A percentile compares a stretch with the other conserved stretches of the same genome.
phyloP scores from a whole-genome alignment of 495 filamentous ascomycete species.

The Opeltia flavorubescens region DNA sequence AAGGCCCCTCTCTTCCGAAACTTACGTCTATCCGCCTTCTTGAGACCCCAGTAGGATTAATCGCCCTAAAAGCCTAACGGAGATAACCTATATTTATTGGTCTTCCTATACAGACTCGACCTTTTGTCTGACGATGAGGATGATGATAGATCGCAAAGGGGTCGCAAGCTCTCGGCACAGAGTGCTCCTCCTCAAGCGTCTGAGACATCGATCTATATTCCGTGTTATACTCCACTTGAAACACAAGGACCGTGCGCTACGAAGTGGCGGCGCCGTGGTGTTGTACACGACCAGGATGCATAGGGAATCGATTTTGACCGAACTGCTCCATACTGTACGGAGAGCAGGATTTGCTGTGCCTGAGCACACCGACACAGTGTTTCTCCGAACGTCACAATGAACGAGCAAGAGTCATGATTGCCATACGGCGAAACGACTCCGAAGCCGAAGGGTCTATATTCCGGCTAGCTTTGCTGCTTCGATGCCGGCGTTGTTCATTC shows the following conservation, averaged over 20 bases:
- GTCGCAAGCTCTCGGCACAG: background rate
- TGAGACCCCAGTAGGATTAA: too few species aligned
- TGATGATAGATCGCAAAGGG: background rate
- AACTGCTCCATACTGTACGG: background rate
- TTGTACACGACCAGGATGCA: background rate
- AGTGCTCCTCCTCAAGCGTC: background rate
- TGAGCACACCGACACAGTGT: too few species aligned
- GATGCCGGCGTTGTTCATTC: background rate
- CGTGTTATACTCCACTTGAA: background rate
- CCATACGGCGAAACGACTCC: too few species aligned
- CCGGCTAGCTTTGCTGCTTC: background rate
- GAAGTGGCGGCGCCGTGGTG: background rate
- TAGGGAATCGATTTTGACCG: background rate
- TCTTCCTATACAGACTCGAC: background rate
- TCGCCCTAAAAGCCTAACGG: too few species aligned
- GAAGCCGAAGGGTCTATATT: too few species aligned
- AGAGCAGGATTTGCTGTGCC: too few species aligned
- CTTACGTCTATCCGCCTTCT: too few species aligned
- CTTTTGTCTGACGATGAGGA: background rate
- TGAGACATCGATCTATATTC: background rate
- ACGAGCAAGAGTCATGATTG: too few species aligned
- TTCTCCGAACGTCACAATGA: too few species aligned
- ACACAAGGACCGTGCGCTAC: background rate
- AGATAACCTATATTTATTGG: too few species aligned
- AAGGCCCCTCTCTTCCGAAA: too few species aligned